phyloP scores from a whole-genome alignment of 2,329 filamentous ascomycete genomes.

The Colletotrichum filicis region DNA sequence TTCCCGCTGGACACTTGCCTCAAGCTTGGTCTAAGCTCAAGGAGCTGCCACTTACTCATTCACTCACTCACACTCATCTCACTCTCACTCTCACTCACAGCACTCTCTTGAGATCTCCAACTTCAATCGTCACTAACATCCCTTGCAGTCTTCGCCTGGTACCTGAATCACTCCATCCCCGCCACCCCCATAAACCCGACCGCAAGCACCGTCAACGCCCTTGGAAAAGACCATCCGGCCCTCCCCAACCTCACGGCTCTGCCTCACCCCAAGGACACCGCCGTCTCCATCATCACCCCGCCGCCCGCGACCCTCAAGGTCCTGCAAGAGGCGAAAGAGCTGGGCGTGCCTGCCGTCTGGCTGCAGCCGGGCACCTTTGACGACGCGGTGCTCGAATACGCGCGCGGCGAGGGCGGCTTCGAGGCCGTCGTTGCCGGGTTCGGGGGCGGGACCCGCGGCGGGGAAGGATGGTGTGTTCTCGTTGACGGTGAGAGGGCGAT shows the following conservation, averaged over 20 bases:
- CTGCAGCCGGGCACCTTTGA: constrained; percentile 92
- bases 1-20: not conserved
- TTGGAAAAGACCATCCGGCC: constrained; percentile 67
- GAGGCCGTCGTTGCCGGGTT: constrained; percentile 75
- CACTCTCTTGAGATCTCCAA: not conserved
- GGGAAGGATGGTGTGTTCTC: constrained; percentile 87
- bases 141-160: constrained; percentile 85
- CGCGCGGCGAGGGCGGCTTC: constrained; percentile 69
- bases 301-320: constrained; percentile 80
- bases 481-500: constrained; percentile 81
- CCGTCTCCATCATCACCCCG: constrained; percentile 88
- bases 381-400: constrained; percentile 77
- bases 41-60: not conserved
- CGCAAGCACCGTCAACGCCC: constrained; percentile 66
- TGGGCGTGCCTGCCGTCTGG: constrained; percentile 82
- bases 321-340: constrained; percentile 79
- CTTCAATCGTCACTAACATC: not conserved
- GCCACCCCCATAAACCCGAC: constrained; percentile 88
- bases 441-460: constrained; percentile 64
- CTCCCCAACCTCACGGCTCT: constrained; percentile 74
- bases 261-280: constrained; percentile 74
- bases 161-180: constrained; percentile 78
- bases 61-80: not conserved
- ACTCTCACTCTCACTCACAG: not conserved
- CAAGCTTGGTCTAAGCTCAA: not conserved